Evolutionary conservation across 2,329 filamentous ascomycete genomes (phyloP), one percentile per base, ranked within the genome.

Genomic region (Penicillium sp.): DNA sequence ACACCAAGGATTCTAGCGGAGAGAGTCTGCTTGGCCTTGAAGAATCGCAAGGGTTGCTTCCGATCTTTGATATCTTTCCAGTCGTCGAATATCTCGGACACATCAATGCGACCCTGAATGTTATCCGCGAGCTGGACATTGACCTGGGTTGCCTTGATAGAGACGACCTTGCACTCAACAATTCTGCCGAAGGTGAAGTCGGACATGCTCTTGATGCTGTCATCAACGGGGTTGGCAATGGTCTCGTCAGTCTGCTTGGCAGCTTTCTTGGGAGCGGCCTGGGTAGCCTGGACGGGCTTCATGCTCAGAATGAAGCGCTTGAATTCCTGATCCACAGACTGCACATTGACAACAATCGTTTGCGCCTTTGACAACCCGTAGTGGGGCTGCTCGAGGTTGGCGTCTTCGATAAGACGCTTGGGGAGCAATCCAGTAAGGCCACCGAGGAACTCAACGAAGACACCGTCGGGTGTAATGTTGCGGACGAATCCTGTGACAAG

Each of bases 101-200:
- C 85, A 69, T 97, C 93, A 58, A 99, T 87, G 19, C 94, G 90
- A n/a, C 93, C 94, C 71, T 95, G 90, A 9, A 96, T 82, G 62
- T 92, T 91, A 69, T 95, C 91, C 43, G 91, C 88, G 50, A 97
- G 82, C 64, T 90, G 85, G 6, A 99, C 91, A 65, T 97, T 97
- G 54, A 97, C 79, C 72, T 99, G 94, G 0, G 93, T 97, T 48
- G 88, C 87, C 75, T 96, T 96, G 69, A 97, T 79, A 0, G 91
- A 91, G n/a, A 84, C 84, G 44, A 99, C 84, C 65, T 83, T 88
- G 39, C 90, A 93, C 70, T 90, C 91, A 8, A 87, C 86, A 46
- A 89, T 72, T 63, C 83, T 88, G 52, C 93, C 93, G 31, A 91
- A 80, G 1, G 79, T 79, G 48, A 96, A 83, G 63, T 96, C 91